Evolutionary conservation across 2,329 filamentous ascomycete species (phyloP), one percentile per base, ranked within the genome.

Genomic region (Zarea fungicola): DNA sequence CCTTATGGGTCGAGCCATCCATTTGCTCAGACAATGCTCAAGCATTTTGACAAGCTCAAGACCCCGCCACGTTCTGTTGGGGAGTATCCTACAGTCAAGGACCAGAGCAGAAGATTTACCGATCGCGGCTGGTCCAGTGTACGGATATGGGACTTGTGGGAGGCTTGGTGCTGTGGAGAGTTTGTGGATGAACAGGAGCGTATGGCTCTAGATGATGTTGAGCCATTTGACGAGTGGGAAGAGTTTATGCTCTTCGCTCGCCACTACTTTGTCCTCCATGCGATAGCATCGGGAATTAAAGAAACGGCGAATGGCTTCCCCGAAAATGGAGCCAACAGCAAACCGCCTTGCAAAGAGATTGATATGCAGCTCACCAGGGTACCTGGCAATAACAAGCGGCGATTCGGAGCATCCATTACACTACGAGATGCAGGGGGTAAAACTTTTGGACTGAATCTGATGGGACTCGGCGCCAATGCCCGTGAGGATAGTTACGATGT

Each of bases 171-270:
- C 10, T 81, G 87, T 55, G 71, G 81, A 13, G 61, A 69, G 3
- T 91, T 91, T 62, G 67, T 95, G 18, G 73, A 72, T 6, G 60
- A 75, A 1, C 66, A 74, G 1, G 76, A 88, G 53, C 78, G 88
- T 54, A 69, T 63, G 29, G 69, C 68, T 10, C 68, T 96, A 13
- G 85, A 96, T 57, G 61, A 69, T 1, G 66, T 90, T 14, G 92
- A 96, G 60, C 82, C 85, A 1, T 96, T 97, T 61, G 92, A 97
- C 64, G 91, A 96, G 66, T 96, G 89, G 89, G 92, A 97, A 65
- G 92, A 96, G 60, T 90, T 96, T 61, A 83, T 86, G 3, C 72
- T 96, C 1, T 96, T 95, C 64, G 82, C 80, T 2, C 83, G 83
- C 28, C 91, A 96, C 65, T 95, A 96, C 65, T 87, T 91, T 57